Conservation (phyloP, 2,329 filamentous ascomycete genomes). For the Ophiostoma fasciatum region DNA sequence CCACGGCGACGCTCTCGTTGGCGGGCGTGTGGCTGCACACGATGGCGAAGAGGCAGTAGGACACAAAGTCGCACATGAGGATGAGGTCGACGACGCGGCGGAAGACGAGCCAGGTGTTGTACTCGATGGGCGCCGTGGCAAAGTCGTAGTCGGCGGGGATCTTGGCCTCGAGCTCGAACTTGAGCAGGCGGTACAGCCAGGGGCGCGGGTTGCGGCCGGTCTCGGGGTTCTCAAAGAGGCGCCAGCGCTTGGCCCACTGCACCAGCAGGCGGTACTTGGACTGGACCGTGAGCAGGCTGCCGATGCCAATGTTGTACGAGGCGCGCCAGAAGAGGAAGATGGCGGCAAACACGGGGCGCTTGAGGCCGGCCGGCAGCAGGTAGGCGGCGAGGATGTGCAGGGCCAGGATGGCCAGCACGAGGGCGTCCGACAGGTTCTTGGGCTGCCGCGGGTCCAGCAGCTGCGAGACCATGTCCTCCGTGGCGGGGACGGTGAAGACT, state of each 20-base stretch:
- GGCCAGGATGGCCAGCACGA: constrained; percentile 66
- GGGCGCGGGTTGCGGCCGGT: constrained; percentile 74
- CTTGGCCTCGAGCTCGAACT: constrained; percentile 84
- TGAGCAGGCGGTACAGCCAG: constrained; percentile 68
- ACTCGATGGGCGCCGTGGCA: constrained; percentile 85
- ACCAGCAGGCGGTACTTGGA: constrained; percentile 79
- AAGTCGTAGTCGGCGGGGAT: constrained; percentile 90
- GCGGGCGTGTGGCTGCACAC: constrained; percentile 66
- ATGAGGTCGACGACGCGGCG: constrained; percentile 91
- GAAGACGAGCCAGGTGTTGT: constrained; percentile 98
- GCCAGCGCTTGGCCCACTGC: constrained; percentile 72
- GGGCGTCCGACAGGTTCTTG: constrained; percentile 78
- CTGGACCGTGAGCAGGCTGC: constrained; percentile 74
- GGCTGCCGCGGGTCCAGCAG: constrained; percentile 86
- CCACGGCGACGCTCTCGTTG: constrained; percentile 56
- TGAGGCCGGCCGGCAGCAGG: constrained; percentile 51
- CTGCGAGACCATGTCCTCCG: constrained; percentile 98
- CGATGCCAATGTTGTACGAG: constrained; percentile 88
- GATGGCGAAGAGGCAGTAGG: constrained; percentile 90
- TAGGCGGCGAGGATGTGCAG: constrained; percentile 62
- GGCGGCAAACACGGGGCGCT: constrained; percentile 63
- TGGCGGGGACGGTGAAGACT: constrained; percentile 94
- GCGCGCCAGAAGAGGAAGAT: constrained; percentile 87
- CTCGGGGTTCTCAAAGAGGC: constrained; percentile 70
- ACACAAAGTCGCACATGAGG: constrained; percentile 96